phyloP scores from a whole-genome alignment of 805 yeast species.

The Teunomyces kruisii region DNA sequence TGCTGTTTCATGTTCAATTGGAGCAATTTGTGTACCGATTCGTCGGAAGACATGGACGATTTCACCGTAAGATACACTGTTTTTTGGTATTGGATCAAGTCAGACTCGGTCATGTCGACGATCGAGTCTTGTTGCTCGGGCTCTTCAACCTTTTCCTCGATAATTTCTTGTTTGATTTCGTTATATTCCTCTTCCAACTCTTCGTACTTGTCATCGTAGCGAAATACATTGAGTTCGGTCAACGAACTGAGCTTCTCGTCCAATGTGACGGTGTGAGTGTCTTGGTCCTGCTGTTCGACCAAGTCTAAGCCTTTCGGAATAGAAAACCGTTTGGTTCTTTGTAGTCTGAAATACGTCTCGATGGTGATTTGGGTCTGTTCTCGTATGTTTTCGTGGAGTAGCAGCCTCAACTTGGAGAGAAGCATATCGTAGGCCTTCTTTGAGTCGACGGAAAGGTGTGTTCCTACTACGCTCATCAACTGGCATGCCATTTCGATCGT shows the following conservation, averaged over 20 bases:
- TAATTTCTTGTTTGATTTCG: slow-evolving; percentile 6
- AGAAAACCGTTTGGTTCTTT: slow-evolving; percentile 6
- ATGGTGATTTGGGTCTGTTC: background rate
- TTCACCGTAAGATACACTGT: slow-evolving; percentile 77
- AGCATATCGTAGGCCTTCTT: slow-evolving; percentile 47
- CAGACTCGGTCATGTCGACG: slow-evolving; percentile 66
- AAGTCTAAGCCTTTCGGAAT: slow-evolving; percentile 53
- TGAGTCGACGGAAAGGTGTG: slow-evolving; percentile 43
- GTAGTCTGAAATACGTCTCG: background rate
- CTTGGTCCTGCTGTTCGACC: slow-evolving; percentile 62
- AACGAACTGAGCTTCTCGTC: slow-evolving; percentile 39
- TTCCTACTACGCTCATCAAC: slow-evolving; percentile 55
- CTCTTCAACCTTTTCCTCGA: slow-evolving; percentile 2
- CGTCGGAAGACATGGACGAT: slow-evolving; percentile 90
- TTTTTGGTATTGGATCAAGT: slow-evolving; percentile 65
- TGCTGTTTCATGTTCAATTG: slow-evolving; percentile 35
- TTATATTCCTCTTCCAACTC: slow-evolving; percentile 50
- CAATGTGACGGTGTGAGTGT: slow-evolving; percentile 54
- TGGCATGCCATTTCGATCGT: slow-evolving; percentile 55
- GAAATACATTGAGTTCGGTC: slow-evolving; percentile 46
- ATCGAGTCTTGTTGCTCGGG: background rate
- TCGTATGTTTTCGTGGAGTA: slow-evolving; percentile 49
- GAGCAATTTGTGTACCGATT: slow-evolving; percentile 84
- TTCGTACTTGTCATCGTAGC: slow-evolving; percentile 51
- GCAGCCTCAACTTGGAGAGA: slow-evolving; percentile 57